phyloP scores from a whole-genome alignment of 306 rosid genomes.

The Quercus agrifolia region DNA sequence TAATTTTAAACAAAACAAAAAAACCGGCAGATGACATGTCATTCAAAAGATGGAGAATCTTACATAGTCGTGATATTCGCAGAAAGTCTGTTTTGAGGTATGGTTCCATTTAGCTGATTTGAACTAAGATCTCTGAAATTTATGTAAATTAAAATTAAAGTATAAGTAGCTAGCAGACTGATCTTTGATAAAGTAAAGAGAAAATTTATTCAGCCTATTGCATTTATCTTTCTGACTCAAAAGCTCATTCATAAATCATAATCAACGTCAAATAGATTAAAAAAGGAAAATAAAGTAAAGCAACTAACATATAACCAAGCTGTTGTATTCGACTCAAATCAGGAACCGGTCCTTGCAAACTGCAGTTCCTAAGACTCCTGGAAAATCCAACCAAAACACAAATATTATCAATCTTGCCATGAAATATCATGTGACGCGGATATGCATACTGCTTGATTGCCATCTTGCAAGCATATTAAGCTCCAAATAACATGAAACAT shows the following conservation, averaged over 20 bases:
- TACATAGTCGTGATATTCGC: conserved; percentile 73
- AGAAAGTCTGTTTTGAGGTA: conserved; percentile 59
- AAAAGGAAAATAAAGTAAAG: conserved; percentile 2
- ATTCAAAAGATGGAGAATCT: conserved; percentile 12
- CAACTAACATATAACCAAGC: conserved; percentile 78
- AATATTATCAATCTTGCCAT: not conserved
- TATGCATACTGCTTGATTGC: not conserved
- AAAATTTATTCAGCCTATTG: not conserved
- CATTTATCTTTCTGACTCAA: not conserved
- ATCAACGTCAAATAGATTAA: not conserved
- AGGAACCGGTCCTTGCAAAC: conserved; percentile 74
- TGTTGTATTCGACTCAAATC: conserved; percentile 52
- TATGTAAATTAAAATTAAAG: conserved; percentile 10
- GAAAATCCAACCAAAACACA: conserved; percentile 28
- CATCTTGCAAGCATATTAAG: not conserved
- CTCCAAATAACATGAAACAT: not conserved
- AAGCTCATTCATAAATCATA: not conserved
- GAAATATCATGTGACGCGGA: too few relatives aligned
- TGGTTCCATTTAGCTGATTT: conserved; percentile 61
- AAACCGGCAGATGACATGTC: not conserved
- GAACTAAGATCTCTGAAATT: conserved; percentile 73
- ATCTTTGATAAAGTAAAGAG: not conserved
- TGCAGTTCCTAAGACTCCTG: conserved; percentile 93
- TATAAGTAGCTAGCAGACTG: conserved; percentile 2
- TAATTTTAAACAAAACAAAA: not conserved